Evolutionary conservation across 1,284 basidiomycete species (phyloP).

Genomic region (Veloporphyrellus conicus): DNA sequence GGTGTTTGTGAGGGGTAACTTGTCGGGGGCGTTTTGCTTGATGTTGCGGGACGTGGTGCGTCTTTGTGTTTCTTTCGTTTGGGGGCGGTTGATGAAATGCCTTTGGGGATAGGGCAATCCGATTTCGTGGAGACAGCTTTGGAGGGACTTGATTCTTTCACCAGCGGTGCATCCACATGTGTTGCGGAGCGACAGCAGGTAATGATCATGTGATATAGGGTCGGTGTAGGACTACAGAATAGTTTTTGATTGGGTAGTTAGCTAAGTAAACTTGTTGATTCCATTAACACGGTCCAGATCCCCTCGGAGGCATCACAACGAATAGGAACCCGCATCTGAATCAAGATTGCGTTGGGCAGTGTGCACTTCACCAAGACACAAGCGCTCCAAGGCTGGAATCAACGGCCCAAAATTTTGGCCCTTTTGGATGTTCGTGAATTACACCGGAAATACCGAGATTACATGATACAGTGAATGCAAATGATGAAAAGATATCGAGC

Average conservation of each 20-base stretch:
- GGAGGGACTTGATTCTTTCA: slow-evolving; percentile 57
- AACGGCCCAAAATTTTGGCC: too few species aligned
- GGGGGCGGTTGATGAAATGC: slow-evolving; percentile 1
- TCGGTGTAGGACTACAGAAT: too few species aligned
- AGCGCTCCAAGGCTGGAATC: too few species aligned
- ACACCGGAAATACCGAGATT: slow-evolving; percentile 16
- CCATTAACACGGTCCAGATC: too few species aligned
- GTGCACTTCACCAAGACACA: too few species aligned
- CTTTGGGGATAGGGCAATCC: slow-evolving; percentile 54
- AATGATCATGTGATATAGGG: not conserved
- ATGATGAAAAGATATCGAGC: slow-evolving; percentile 29
- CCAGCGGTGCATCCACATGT: slow-evolving; percentile 55
- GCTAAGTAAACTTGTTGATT: too few species aligned
- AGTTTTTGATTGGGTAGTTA: too few species aligned
- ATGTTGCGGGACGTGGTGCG: slow-evolving; percentile 62
- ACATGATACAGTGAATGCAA: slow-evolving; percentile 29
- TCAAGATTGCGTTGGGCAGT: too few species aligned
- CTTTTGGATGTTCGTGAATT: slow-evolving; percentile 16
- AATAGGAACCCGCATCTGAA: too few species aligned
- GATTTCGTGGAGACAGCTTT: slow-evolving; percentile 69
- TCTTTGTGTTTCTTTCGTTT: slow-evolving; percentile 5
- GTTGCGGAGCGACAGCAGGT: slow-evolving; percentile 27
- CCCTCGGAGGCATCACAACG: too few species aligned
- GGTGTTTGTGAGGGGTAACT: slow-evolving; percentile 43
- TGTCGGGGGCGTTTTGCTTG: slow-evolving; percentile 57